Evolutionary conservation across 768 basidiomycete species (phyloP), one percentile per base, ranked within the genome.

Genomic region (Jaapia argillacea): DNA sequence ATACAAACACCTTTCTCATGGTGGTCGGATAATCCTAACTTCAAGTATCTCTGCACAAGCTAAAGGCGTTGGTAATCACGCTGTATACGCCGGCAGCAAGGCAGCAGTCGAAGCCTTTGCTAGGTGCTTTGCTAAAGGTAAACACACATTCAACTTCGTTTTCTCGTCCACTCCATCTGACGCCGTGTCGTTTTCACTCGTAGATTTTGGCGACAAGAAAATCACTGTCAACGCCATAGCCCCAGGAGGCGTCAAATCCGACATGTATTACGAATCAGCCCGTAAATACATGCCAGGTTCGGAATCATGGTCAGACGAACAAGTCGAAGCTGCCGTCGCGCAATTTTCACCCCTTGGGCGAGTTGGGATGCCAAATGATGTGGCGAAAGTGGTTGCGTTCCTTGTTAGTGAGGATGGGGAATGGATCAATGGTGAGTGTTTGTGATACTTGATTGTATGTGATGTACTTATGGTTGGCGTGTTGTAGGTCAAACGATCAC

Each of bases 201-300:
- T 74, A 42, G 73, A 76, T 47, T 60, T 75, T 10, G 74, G 71
- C 4, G 48, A 55, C 5, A 55, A 58, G 20, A 70, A 70, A 12
- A 64, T 77, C 46, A 75, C 71, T 0, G 74, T 75, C 37, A 77
- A 77, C 57, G 66, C 66, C 13, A 54, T 77, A 42, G 70, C 72
- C 1, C 71, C 70, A 12, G 28, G 28, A 10, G 28, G 28, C 10
- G 3, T 40, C 23, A 18, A 24, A 14, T 40, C 38, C 23, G 18
- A 18, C 22, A 3, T 4, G 38, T 40, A 20, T 21, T 21, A 21
- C 23, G 2, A 40, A 21, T 24, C 4, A 2, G 23, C 4, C 14
- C 23, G 3, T 13, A 40, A 18, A 21, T 20, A 3, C 23, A 40
- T 40, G 13, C 38, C 51, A 1, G 74, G 74, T 0, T 69, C 73